phyloP scores from a whole-genome alignment of 257 asterid genomes.

The Solanum commersonii region DNA sequence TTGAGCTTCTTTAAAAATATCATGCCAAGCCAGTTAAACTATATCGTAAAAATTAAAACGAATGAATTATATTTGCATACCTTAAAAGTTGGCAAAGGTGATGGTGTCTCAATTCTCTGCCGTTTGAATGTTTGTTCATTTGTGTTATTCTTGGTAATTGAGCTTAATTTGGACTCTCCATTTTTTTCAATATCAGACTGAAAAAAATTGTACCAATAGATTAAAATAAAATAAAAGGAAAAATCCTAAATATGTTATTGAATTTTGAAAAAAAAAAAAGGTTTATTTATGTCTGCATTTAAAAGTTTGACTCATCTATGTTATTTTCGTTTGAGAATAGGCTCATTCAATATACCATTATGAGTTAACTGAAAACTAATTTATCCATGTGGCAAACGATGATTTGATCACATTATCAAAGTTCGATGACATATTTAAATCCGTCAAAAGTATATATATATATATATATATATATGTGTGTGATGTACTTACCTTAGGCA shows the following conservation, averaged over 20 bases:
- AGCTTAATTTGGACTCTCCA: neutral
- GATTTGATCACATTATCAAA: neutral
- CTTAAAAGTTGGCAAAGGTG: neutral
- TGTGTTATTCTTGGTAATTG: neutral
- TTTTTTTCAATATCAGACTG: neutral
- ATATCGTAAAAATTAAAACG: no score
- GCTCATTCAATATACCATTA: no score
- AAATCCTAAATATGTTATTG: no score
- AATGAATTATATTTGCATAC: neutral
- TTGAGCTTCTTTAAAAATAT: no score
- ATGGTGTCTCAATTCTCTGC: neutral
- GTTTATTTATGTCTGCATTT: no score
- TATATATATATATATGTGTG: no score
- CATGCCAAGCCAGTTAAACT: accelerated
- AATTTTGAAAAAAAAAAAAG: no score
- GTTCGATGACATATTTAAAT: neutral
- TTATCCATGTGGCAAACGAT: no score
- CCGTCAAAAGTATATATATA: neutral
- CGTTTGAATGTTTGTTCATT: neutral
- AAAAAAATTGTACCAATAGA: neutral
- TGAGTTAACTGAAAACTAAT: neutral
- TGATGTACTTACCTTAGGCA: slow-evolving; percentile 21
- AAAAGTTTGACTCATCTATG: no score
- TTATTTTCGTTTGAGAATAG: no score
- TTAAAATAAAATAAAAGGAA: no score